Evolutionary conservation across 2,329 filamentous ascomycete genomes (phyloP), one percentile per base, ranked within the genome.

Genomic region (Didymella pomorum): DNA sequence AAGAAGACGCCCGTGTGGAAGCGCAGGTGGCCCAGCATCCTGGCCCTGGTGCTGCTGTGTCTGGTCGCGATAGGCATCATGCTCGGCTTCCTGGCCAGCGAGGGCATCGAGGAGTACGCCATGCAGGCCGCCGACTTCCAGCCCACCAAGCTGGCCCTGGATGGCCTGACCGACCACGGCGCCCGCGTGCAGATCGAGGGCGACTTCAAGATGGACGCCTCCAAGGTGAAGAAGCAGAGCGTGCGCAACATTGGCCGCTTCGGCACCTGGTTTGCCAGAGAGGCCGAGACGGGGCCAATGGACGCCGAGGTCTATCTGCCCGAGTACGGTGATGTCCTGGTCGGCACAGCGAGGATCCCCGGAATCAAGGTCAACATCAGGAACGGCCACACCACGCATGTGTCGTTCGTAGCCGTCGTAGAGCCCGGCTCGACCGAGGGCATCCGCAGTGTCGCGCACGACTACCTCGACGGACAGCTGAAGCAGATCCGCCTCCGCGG

Each of bases 391-490:
- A 86, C 83, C 16, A 98, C 91, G 2, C 80, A 86, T 56, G 81
- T 98, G 56, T 91, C 97, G 69, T 88, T 98, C 67, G 78, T 95
- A 53, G 86, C 90, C 41, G 88, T 95, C 61, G 78, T 98, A 37
- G 80, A 84, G 35, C 89, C 92, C 25, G 93, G 93, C 28, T 86
- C 93, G 69, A 80, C 91, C 14, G 87, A 93, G 53, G 89, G 88
- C 6, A 87, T 97, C 66, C 88, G 91, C 59, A 85, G 84, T 58
- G 85, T 98, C 62, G 92, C 91, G 45, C 92, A 95, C 74, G 90
- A 97, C 75, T 98, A 92, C 88, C 80, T 99, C 60, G 87, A 91
- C 52, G 93, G 93, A 37, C 88, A 87, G 52, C 80, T 98, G 57
- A 84, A 87, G 11, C 82, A 84, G 56, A 79, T 99, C 56, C 86